Conservation (phyloP, 1,139 yeast species). For the Hyphopichia burtonii region DNA sequence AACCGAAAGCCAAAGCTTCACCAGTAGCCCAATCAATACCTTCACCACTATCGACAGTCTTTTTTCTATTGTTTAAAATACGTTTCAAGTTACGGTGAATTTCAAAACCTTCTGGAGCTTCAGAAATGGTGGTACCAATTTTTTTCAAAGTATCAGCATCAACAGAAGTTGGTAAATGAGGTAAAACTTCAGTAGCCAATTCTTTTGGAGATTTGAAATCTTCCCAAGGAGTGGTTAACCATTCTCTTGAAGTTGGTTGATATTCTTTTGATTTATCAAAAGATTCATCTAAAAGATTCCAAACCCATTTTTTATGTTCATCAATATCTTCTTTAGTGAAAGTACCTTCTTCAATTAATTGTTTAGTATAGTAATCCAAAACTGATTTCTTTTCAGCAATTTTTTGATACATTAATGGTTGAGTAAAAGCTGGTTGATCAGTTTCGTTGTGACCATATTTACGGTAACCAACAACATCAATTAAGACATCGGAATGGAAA, state of each 20-base stretch:
- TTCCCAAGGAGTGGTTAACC: constrained; percentile 99
- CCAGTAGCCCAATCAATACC: constrained; percentile 99
- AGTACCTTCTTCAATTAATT: constrained; percentile 81
- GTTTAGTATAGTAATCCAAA: constrained; percentile 77
- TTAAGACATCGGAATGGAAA: constrained; percentile 92
- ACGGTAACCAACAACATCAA: constrained; percentile 98
- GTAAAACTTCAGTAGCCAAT: constrained; percentile 91
- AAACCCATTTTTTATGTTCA: constrained; percentile 97
- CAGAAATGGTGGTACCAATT: constrained; percentile 75
- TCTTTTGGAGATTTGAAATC: constrained; percentile 98
- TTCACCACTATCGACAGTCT: constrained; percentile 84
- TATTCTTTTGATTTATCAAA: constrained; percentile 86
- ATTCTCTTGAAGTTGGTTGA: constrained; percentile 89
- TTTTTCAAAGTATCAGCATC: constrained; percentile 68
- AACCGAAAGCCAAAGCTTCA: constrained; percentile 97
- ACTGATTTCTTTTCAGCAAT: constrained; percentile 88
- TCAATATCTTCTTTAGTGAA: constrained; percentile 88
- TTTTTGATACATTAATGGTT: constrained; percentile 93
- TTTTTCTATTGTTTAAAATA: constrained; percentile 83
- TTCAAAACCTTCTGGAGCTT: constrained; percentile 86
- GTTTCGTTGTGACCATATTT: constrained; percentile 99
- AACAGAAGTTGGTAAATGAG: constrained; percentile 95
- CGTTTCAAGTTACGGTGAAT: constrained; percentile 96
- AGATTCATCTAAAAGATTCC: constrained; percentile 90
- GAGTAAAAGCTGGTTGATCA: constrained; percentile 98